These are phyloP conservation scores for Pleurotus pulmonarius DNA, from an alignment of 768 basidiomycete species.

Conservation along the genomic window DNA sequence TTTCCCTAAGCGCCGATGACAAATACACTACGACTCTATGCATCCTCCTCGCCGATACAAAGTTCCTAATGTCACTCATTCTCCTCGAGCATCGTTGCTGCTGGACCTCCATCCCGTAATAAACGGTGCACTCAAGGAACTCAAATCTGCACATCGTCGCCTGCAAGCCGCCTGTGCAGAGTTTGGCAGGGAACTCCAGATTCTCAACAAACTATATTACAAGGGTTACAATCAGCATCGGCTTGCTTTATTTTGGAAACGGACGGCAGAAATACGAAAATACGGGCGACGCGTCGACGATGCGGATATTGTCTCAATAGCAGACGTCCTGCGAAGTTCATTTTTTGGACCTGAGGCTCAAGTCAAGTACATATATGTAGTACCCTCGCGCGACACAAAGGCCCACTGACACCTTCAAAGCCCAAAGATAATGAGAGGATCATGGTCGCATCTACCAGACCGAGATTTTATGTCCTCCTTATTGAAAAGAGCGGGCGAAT, in stretches of 20 bases:
- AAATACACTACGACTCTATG: background rate
- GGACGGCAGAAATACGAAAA: conserved; percentile 56
- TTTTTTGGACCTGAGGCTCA: conserved; percentile 44
- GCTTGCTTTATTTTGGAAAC: conserved; percentile 66
- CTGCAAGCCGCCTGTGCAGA: conserved; percentile 40
- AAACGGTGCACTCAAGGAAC: conserved; percentile 56
- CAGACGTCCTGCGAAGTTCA: conserved; percentile 39
- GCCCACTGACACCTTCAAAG: conserved; percentile 25
- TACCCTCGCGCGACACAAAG: background rate
- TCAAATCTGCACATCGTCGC: conserved; percentile 52
- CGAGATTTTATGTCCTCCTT: conserved; percentile 26
- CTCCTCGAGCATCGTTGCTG: conserved; percentile 23
- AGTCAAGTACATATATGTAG: conserved; percentile 29
- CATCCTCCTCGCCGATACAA: background rate
- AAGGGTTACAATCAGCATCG: conserved; percentile 80
- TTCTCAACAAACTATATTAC: conserved; percentile 70
- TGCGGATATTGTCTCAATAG: conserved; percentile 23
- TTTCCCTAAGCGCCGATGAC: too few relatives aligned
- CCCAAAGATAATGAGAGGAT: conserved; percentile 46
- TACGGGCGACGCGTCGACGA: conserved; percentile 36
- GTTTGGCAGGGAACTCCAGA: conserved; percentile 48
- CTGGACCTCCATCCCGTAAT: conserved; percentile 32
- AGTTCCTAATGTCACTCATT: background rate
- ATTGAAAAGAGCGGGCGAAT: conserved; percentile 29
- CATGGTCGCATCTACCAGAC: conserved; percentile 65